phyloP scores from a whole-genome alignment of 83 land plant species.

The Isoetes engelmannii region DNA sequence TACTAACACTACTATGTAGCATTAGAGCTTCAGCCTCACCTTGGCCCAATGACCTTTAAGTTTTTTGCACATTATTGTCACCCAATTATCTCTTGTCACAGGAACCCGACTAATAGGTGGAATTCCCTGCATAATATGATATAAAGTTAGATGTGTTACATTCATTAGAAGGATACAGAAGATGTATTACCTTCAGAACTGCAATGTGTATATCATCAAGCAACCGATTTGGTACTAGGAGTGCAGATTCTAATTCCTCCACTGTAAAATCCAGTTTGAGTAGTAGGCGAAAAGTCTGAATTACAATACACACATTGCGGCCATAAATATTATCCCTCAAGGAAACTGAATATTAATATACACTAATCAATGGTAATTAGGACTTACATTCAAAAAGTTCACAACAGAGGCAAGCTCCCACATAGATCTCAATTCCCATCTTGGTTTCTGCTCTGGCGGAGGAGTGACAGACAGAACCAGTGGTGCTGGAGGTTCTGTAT shows the following conservation, averaged over 20 bases:
- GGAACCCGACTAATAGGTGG: constrained; percentile 88
- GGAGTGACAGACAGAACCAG: constrained; percentile 39
- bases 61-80: constrained; percentile 89
- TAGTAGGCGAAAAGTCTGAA: constrained; percentile 71
- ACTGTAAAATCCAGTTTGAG: constrained; percentile 66
- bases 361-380: neutral
- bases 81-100: constrained; percentile 75
- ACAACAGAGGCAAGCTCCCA: constrained; percentile 77
- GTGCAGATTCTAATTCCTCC: constrained; percentile 87
- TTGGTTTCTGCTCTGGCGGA: constrained; percentile 23
- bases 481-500: constrained; percentile 35
- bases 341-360: neutral
- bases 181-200: constrained; percentile 53
- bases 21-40: constrained; percentile 37
- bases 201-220: constrained; percentile 82
- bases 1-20: neutral
- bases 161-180: no score
- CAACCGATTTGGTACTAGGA: constrained; percentile 67
- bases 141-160: no score
- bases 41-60: constrained; percentile 90
- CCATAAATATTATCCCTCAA: constrained; percentile 1
- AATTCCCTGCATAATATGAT: constrained; percentile 49
- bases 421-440: constrained; percentile 37
- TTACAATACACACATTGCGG: constrained; percentile 3
- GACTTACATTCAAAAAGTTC: constrained; percentile 51